These are phyloP conservation scores for Actinomortierella wolfii DNA, from an alignment of 371 early-diverging fungal species.

Conservation along the genomic window DNA sequence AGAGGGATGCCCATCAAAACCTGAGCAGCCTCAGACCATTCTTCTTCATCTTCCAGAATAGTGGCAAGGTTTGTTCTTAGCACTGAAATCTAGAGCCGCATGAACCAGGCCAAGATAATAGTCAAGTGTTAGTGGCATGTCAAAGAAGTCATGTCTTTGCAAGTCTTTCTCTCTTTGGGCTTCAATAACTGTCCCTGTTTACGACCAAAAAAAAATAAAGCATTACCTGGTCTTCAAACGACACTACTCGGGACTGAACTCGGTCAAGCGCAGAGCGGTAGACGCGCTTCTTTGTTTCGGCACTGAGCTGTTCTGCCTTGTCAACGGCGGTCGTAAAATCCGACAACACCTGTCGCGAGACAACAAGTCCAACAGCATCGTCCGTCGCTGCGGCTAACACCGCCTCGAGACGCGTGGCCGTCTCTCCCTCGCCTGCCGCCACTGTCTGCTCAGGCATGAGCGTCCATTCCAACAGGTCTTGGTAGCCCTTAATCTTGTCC, in stretches of 20 bases:
- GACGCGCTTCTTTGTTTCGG: slow-evolving; percentile 55
- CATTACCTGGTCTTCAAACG: slow-evolving; percentile 86
- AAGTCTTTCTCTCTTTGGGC: not conserved
- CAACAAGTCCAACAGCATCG: slow-evolving; percentile 77
- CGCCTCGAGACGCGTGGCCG: slow-evolving; percentile 31
- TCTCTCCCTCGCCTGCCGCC: slow-evolving; percentile 6
- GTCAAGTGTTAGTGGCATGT: not conserved
- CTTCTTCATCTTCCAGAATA: slow-evolving; percentile 76
- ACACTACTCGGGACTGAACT: slow-evolving; percentile 73
- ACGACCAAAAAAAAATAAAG: not conserved
- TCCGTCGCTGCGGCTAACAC: slow-evolving; percentile 69
- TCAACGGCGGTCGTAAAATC: slow-evolving; percentile 61
- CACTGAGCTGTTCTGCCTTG: slow-evolving; percentile 24
- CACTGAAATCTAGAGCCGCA: slow-evolving; percentile 61
- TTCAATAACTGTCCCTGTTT: not conserved
- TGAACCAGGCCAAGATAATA: not conserved
- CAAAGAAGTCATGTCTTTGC: not conserved
- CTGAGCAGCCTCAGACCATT: slow-evolving; percentile 81
- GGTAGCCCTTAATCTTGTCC: slow-evolving; percentile 48
- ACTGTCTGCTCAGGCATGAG: slow-evolving; percentile 10
- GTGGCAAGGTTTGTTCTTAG: slow-evolving; percentile 75
- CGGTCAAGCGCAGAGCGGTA: slow-evolving; percentile 60
- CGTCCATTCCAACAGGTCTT: slow-evolving; percentile 40
- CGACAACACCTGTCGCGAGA: slow-evolving; percentile 72
- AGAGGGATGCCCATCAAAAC: slow-evolving; percentile 82